Evolutionary conservation across 1,284 basidiomycete genomes (phyloP).

Genomic region (Moesziomyces parantarcticus): DNA sequence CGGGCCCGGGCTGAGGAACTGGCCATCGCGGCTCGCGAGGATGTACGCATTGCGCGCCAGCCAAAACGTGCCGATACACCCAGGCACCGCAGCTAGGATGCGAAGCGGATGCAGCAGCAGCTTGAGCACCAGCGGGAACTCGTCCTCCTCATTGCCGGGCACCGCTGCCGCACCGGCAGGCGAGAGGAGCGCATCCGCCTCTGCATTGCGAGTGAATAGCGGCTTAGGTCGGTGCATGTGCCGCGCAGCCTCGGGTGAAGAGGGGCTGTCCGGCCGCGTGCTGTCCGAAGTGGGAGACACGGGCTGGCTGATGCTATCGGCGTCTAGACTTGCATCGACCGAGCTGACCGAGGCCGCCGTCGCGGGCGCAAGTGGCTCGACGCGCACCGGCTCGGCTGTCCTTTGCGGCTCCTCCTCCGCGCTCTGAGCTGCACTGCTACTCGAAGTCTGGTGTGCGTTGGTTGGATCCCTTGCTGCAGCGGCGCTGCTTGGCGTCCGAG

Average conservation of each 20-base stretch:
- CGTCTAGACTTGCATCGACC: constrained; percentile 1
- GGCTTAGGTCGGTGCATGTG: not conserved
- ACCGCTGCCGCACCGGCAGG: not conserved
- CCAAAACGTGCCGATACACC: constrained; percentile 62
- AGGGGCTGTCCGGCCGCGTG: constrained; percentile 19
- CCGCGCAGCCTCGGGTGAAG: not conserved
- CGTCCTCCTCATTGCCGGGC: constrained; percentile 30
- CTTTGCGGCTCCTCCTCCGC: not conserved
- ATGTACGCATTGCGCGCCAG: constrained; percentile 51
- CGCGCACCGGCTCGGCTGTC: no score
- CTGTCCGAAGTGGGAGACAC: constrained; percentile 24
- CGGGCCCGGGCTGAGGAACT: constrained; percentile 36
- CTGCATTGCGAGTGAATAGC: not conserved
- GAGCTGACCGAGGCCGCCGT: not conserved
- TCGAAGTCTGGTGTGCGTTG: not conserved
- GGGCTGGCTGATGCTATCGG: constrained; percentile 13
- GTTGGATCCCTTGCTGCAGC: not conserved
- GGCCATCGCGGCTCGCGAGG: constrained; percentile 17
- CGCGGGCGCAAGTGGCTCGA: no score
- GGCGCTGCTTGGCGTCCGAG: constrained; percentile 23
- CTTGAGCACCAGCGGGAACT: constrained; percentile 49
- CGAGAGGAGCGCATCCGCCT: not conserved
- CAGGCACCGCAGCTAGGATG: constrained; percentile 64
- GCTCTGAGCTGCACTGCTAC: not conserved
- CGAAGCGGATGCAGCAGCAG: constrained; percentile 60